Percentiles rank a stretch among this genome's conserved stretches.
Evolutionary conservation across 345 rosid genomes (phyloP).

Genomic region (Eucalyptus curtisii): DNA sequence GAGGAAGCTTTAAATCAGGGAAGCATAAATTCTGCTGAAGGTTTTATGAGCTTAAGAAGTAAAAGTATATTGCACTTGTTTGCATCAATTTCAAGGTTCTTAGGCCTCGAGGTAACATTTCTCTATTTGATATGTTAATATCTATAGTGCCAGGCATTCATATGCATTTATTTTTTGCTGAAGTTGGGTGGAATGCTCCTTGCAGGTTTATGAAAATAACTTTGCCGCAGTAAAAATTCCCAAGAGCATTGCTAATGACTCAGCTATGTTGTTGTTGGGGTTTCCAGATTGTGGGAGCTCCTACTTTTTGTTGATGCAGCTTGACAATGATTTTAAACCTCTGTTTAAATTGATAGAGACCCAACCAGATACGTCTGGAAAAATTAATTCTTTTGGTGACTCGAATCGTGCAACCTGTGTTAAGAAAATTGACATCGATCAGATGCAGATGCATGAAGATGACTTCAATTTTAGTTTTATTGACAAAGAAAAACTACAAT

Average conservation of each 20-base stretch:
- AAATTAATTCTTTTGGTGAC: constrained; percentile 39
- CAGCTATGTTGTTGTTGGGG: constrained; percentile 65
- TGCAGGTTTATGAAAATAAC: constrained; percentile 83
- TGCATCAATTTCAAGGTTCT: constrained; percentile 82
- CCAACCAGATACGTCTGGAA: constrained; percentile 39
- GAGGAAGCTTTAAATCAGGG: constrained; percentile 97
- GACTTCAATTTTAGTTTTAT: constrained; percentile 59
- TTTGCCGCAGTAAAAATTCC: constrained; percentile 63
- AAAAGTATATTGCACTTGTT: constrained; percentile 80
- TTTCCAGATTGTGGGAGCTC: constrained; percentile 85
- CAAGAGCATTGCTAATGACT: constrained; percentile 45
- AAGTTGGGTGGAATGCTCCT: background rate
- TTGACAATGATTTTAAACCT: constrained; percentile 89
- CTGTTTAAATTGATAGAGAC: constrained; percentile 69
- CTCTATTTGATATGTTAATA: background rate
- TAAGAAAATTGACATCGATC: constrained; percentile 64
- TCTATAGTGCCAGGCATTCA: background rate
- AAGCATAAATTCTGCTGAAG: constrained; percentile 62
- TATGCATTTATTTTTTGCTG: background rate
- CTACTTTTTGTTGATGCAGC: constrained; percentile 78
- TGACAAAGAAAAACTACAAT: constrained; percentile 36
- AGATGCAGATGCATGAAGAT: constrained; percentile 84
- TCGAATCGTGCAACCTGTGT: constrained; percentile 42
- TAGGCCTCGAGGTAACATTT: constrained; percentile 81
- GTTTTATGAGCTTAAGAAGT: constrained; percentile 73